Conservation (phyloP, 1,139 yeast genomes). For the Yamadazyma triangularis region DNA sequence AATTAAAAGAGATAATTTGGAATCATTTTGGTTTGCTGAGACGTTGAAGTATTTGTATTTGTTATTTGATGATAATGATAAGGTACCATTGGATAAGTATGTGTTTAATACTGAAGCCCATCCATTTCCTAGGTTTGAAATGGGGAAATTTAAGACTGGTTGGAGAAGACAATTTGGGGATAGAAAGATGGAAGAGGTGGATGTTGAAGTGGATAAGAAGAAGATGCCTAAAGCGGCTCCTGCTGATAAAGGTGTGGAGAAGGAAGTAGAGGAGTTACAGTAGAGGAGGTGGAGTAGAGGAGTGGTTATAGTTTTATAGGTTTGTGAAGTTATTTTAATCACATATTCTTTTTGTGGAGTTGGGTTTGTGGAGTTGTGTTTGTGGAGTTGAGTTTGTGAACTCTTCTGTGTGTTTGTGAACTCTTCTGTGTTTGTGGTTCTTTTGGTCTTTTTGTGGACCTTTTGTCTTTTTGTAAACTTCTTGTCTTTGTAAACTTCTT, state of each 20-base stretch:
- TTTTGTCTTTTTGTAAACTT: too few species aligned
- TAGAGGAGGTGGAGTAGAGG: too few species aligned
- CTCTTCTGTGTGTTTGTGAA: too few species aligned
- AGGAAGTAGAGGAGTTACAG: constrained; percentile 35
- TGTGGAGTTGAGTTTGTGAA: too few species aligned
- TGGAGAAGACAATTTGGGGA: constrained; percentile 41
- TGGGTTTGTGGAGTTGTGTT: too few species aligned
- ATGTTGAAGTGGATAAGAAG: constrained; percentile 22
- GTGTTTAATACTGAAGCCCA: constrained; percentile 94
- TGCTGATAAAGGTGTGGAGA: constrained; percentile 37
- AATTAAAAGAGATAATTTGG: constrained; percentile 65
- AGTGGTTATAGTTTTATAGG: too few species aligned
- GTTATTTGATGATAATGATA: constrained; percentile 63
- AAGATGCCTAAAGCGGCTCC: constrained; percentile 43
- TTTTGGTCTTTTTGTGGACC: too few species aligned
- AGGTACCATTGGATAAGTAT: constrained; percentile 56
- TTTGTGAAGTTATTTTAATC: too few species aligned
- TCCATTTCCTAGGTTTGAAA: constrained; percentile 72
- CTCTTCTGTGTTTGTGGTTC: too few species aligned
- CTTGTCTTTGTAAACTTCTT: too few species aligned
- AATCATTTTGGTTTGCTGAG: constrained; percentile 93
- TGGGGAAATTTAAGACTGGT: constrained; percentile 60
- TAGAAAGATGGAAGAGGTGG: not conserved
- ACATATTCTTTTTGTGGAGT: too few species aligned
- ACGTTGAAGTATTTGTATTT: constrained; percentile 85